Evolutionary conservation across 2,329 filamentous ascomycete genomes (phyloP).

Genomic region (Colletotrichum sp.): DNA sequence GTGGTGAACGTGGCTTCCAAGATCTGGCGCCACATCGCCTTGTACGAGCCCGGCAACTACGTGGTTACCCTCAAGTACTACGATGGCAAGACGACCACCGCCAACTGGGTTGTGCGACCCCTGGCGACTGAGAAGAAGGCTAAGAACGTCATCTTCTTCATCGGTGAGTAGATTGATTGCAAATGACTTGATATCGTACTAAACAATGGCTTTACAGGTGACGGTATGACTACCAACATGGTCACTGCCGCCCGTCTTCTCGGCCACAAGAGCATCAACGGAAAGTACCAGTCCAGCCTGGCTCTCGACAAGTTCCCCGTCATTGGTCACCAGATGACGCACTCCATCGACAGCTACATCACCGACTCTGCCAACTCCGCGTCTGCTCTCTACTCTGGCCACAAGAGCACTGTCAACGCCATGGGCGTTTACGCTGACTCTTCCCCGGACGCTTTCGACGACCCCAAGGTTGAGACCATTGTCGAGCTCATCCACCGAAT

Average conservation of each 20-base stretch:
- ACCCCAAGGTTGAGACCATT: constrained; percentile 87
- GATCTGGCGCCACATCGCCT: constrained; percentile 75
- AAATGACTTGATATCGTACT: background rate
- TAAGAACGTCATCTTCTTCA: constrained; percentile 87
- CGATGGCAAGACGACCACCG: constrained; percentile 71
- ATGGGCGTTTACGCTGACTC: constrained; percentile 82
- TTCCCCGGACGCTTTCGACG: constrained; percentile 74
- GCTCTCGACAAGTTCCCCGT: constrained; percentile 84
- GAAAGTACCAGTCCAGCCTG: constrained; percentile 79
- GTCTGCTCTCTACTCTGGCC: constrained; percentile 80
- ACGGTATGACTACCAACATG: constrained; percentile 78
- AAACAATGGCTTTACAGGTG: constrained; percentile 28
- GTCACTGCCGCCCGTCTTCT: constrained; percentile 80
- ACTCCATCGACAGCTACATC: constrained; percentile 84
- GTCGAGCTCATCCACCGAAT: constrained; percentile 78
- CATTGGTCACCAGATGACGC: constrained; percentile 88
- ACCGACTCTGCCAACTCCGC: constrained; percentile 88
- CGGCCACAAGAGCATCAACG: constrained; percentile 83
- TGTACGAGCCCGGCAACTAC: constrained; percentile 83
- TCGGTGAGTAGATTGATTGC: constrained; percentile 54
- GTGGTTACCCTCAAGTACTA: constrained; percentile 79
- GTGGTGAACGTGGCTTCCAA: constrained; percentile 83
- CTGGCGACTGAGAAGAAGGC: constrained; percentile 73
- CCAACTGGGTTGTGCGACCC: constrained; percentile 79
- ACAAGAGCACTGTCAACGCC: constrained; percentile 84